Evolutionary conservation across 2,329 filamentous ascomycete species (phyloP).

Genomic region (Gnomoniopsis sp.): DNA sequence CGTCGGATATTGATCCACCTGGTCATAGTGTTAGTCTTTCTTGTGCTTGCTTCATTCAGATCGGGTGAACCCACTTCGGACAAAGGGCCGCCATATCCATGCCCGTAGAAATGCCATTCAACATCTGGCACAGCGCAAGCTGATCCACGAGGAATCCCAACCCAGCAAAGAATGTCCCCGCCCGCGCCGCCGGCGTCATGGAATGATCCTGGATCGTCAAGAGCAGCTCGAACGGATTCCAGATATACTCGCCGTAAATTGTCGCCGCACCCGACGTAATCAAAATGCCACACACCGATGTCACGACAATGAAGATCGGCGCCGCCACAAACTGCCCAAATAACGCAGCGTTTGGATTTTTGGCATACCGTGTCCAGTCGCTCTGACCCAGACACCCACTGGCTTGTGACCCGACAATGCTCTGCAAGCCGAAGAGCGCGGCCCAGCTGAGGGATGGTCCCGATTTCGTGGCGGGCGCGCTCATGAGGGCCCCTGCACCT

Average conservation of each 20-base stretch:
- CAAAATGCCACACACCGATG: constrained; percentile 33
- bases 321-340: constrained; percentile 28
- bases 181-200: constrained; percentile 26
- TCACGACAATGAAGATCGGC: constrained; percentile 34
- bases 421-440: constrained; percentile 27
- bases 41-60: not conserved
- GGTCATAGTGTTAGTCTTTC: not conserved
- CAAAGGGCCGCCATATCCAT: constrained; percentile 46
- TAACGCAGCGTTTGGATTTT: constrained; percentile 24
- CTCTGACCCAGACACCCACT: constrained; percentile 28
- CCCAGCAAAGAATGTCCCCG: constrained; percentile 35
- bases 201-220: constrained; percentile 30
- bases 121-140: constrained; percentile 27
- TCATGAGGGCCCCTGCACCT: constrained; percentile 25
- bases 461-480: constrained; percentile 20
- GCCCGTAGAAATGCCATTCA: constrained; percentile 30
- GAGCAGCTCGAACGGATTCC: constrained; percentile 36
- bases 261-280: constrained; percentile 31
- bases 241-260: constrained; percentile 32
- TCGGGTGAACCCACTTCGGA: constrained; percentile 26
- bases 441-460: constrained; percentile 28
- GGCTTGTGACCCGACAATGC: constrained; percentile 27
- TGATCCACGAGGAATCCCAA: constrained; percentile 32
- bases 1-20: constrained; percentile 45
- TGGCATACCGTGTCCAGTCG: constrained; percentile 31